Percentiles rank a stretch among this genome's conserved stretches.
These are phyloP conservation scores for Akebia trifoliata DNA, from an alignment of 164 flowering plant species.

Conservation along the genomic window DNA sequence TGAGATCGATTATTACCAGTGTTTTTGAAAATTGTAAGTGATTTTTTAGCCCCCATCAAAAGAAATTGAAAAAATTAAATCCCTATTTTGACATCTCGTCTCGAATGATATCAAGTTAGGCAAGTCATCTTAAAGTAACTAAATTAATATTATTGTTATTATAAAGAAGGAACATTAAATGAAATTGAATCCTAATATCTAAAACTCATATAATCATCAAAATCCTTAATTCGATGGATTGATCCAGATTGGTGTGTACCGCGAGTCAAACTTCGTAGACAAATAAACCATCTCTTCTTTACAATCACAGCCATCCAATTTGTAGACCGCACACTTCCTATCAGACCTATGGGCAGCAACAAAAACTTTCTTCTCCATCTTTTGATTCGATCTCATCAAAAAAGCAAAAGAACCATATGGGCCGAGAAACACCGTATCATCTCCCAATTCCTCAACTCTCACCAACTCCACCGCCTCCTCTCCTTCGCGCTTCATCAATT, in stretches of 20 bases:
- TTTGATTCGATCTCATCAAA: not conserved
- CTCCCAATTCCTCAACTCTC: not conserved
- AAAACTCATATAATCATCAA: too few species aligned
- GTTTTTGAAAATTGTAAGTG: too few species aligned
- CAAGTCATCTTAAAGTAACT: too few species aligned
- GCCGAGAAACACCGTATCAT: not conserved
- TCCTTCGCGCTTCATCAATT: not conserved
- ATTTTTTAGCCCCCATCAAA: too few species aligned
- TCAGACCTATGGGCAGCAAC: not conserved
- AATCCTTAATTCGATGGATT: not conserved
- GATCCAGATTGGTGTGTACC: constrained; percentile 3
- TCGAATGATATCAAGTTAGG: too few species aligned
- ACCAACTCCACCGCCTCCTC: not conserved
- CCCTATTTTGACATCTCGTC: too few species aligned
- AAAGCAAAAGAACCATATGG: constrained; percentile 6
- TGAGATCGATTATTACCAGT: too few species aligned
- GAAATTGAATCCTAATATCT: not conserved
- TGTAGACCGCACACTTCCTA: not conserved
- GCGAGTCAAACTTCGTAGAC: not conserved
- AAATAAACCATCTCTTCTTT: not conserved
- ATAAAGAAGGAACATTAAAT: not conserved
- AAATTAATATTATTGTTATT: not conserved
- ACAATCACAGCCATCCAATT: not conserved
- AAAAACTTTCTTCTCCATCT: constrained; percentile 3
- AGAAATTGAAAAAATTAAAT: too few species aligned